Evolutionary conservation across 2,329 filamentous ascomycete species (phyloP).

Genomic region (Pseudocercospora fijiensis): DNA sequence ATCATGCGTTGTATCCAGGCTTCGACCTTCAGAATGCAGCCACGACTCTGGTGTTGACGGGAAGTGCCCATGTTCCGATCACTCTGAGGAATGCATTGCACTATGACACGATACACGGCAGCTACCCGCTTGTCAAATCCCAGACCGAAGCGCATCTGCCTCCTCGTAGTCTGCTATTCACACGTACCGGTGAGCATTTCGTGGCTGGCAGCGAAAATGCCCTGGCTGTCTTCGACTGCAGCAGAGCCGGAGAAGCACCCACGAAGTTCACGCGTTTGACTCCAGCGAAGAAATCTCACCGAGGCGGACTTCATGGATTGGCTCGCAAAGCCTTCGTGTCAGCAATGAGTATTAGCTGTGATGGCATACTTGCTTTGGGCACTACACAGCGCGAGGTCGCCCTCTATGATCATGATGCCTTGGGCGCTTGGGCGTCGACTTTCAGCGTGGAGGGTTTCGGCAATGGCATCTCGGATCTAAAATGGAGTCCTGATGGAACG

Average conservation of each 20-base stretch:
- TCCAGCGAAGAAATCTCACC: conserved; percentile 39
- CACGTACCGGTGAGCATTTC: conserved; percentile 51
- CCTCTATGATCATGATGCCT: conserved; percentile 54
- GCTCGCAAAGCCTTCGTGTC: conserved; percentile 59
- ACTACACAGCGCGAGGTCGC: conserved; percentile 57
- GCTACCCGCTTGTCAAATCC: conserved; percentile 56
- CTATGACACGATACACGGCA: conserved; percentile 46
- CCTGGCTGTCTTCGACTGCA: conserved; percentile 58
- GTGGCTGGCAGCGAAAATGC: conserved; percentile 56
- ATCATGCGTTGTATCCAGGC: conserved; percentile 55
- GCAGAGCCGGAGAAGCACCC: conserved; percentile 50
- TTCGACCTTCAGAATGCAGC: conserved; percentile 54
- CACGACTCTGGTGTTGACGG: conserved; percentile 53
- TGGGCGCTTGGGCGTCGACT: conserved; percentile 51
- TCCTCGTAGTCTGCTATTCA: conserved; percentile 57
- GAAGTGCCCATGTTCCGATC: conserved; percentile 56
- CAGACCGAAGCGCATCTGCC: conserved; percentile 58
- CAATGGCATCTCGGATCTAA: conserved; percentile 55
- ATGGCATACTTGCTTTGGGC: conserved; percentile 57
- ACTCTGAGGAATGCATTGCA: conserved; percentile 56
- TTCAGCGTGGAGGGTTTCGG: conserved; percentile 48
- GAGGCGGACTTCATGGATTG: conserved; percentile 43
- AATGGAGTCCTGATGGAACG: conserved; percentile 58
- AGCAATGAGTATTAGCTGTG: conserved; percentile 49
- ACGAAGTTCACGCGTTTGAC: conserved; percentile 40